These are phyloP conservation scores for Fusarium drepaniforme DNA, from an alignment of 2,329 filamentous ascomycete species.

Conservation along the genomic window DNA sequence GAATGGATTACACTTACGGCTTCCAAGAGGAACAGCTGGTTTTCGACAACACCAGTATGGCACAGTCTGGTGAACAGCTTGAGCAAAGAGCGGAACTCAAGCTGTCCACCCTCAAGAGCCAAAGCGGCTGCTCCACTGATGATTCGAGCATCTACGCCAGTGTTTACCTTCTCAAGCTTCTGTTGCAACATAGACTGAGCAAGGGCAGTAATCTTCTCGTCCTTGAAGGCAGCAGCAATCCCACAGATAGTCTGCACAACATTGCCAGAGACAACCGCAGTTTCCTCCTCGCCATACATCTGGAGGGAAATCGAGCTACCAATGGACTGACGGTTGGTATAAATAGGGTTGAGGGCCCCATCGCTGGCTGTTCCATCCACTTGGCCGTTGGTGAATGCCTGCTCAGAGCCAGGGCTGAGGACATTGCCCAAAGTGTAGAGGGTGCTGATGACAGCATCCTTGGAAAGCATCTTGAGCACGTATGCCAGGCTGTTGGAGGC, in stretches of 20 bases:
- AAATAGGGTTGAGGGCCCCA: constrained; percentile 57
- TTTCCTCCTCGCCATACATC: constrained; percentile 82
- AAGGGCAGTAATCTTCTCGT: constrained; percentile 92
- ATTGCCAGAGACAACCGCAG: constrained; percentile 81
- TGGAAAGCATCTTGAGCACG: constrained; percentile 84
- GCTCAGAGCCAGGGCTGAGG: constrained; percentile 78
- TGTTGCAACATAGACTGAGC: constrained; percentile 97
- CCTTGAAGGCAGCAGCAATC: constrained; percentile 84
- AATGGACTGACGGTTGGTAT: constrained; percentile 68
- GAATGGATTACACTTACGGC: constrained; percentile 68
- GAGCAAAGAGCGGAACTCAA: constrained; percentile 87
- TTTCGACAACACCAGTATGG: constrained; percentile 78
- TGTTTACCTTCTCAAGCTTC: constrained; percentile 88
- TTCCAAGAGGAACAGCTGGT: constrained; percentile 74
- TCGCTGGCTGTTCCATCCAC: constrained; percentile 57
- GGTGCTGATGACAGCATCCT: constrained; percentile 94
- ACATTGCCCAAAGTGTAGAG: constrained; percentile 97
- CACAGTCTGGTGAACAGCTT: constrained; percentile 85
- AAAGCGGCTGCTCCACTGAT: constrained; percentile 85
- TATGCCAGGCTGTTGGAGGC: constrained; percentile 89
- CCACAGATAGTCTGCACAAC: constrained; percentile 96
- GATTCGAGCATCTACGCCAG: constrained; percentile 85
- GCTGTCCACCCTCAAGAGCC: constrained; percentile 79
- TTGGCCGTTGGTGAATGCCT: constrained; percentile 65
- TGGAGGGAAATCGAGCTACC: constrained; percentile 86